Evolutionary conservation across 2,329 filamentous ascomycete genomes (phyloP).

Genomic region (Aureobasidium sp.): DNA sequence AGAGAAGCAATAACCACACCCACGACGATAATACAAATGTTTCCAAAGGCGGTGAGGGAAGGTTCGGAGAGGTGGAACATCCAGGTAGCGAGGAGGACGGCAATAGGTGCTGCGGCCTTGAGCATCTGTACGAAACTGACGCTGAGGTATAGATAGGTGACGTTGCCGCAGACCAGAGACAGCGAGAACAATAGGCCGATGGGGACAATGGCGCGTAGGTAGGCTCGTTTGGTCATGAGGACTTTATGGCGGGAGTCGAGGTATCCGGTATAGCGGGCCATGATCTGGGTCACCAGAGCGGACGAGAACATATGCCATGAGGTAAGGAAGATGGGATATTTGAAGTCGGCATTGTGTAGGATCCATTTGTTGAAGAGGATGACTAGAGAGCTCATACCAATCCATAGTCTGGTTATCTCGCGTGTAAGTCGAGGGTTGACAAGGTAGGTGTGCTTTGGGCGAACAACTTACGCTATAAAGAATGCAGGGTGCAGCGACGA

Average conservation of each 20-base stretch:
- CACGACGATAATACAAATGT: conserved; percentile 20
- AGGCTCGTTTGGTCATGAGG: conserved; percentile 21
- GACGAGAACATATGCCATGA: conserved; percentile 23
- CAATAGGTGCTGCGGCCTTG: conserved; percentile 20
- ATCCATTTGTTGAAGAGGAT: conserved; percentile 93
- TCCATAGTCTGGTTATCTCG: conserved; percentile 56
- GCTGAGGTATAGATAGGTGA: conserved; percentile 21
- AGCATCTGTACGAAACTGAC: conserved; percentile 25
- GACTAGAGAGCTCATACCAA: conserved; percentile 69
- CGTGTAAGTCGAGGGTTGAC: not conserved
- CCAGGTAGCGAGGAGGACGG: conserved; percentile 19
- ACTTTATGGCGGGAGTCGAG: conserved; percentile 21
- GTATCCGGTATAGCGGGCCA: conserved; percentile 19
- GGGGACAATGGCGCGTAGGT: conserved; percentile 21
- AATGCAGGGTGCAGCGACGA: conserved; percentile 63
- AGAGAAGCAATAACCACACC: conserved; percentile 20
- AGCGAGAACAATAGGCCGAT: conserved; percentile 22
- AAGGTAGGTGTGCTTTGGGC: not conserved
- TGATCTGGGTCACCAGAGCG: conserved; percentile 21
- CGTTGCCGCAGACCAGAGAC: conserved; percentile 21
- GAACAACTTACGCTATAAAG: conserved; percentile 60
- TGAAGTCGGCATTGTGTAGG: conserved; percentile 65
- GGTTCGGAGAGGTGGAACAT: conserved; percentile 17
- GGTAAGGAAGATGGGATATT: conserved; percentile 18
- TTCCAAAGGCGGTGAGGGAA: conserved; percentile 16